phyloP scores from a whole-genome alignment of 495 filamentous ascomycete genomes.

The Aspergillus sparsus region DNA sequence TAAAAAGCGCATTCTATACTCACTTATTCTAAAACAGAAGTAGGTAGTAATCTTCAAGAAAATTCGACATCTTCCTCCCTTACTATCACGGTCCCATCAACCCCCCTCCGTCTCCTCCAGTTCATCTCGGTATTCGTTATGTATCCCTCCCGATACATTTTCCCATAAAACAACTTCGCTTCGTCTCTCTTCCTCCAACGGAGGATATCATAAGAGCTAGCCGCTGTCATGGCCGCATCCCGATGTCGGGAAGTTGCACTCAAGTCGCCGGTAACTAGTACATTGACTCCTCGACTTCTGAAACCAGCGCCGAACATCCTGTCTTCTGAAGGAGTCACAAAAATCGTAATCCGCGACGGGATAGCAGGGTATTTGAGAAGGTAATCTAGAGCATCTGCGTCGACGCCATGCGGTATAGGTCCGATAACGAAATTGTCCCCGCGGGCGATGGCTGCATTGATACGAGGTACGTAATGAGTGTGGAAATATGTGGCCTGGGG shows the following conservation, averaged over 20 bases:
- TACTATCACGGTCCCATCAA: constrained; percentile 19
- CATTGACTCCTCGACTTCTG: constrained; percentile 20
- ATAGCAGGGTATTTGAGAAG: constrained; percentile 27
- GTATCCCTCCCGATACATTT: constrained; percentile 20
- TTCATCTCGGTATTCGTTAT: constrained; percentile 38
- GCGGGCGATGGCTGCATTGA: constrained; percentile 24
- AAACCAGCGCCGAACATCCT: constrained; percentile 21
- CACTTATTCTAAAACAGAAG: too few relatives aligned
- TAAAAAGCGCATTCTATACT: too few relatives aligned
- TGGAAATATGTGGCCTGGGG: constrained; percentile 26
- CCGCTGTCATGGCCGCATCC: constrained; percentile 30
- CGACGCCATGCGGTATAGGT: constrained; percentile 29
- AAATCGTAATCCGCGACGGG: constrained; percentile 29
- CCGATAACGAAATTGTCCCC: constrained; percentile 31
- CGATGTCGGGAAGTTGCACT: constrained; percentile 25
- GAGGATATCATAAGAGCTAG: constrained; percentile 34
- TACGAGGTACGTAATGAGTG: constrained; percentile 24
- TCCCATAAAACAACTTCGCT: constrained; percentile 28
- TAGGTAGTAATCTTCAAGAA: not conserved
- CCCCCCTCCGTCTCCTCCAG: constrained; percentile 30
- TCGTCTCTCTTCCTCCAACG: constrained; percentile 27
- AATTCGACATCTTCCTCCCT: constrained; percentile 16
- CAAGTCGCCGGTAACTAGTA: constrained; percentile 23
- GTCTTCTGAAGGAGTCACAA: constrained; percentile 27
- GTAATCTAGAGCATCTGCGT: constrained; percentile 32